phyloP scores from a whole-genome alignment of 1,139 yeast genomes.

The Blastobotrys capitulatus region DNA sequence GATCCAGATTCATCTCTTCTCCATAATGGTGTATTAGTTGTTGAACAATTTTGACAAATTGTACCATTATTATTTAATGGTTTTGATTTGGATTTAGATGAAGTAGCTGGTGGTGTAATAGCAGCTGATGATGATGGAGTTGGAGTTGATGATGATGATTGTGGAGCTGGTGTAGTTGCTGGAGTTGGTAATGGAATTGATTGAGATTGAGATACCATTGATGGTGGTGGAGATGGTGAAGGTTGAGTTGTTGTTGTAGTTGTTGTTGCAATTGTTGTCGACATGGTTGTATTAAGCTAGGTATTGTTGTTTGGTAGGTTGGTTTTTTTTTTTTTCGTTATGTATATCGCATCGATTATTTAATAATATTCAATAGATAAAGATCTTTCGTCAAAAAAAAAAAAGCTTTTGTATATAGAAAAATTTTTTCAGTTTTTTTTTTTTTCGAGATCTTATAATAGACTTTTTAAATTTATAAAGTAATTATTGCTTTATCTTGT shows the following conservation, averaged over 20 bases:
- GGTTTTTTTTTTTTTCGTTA: too few species aligned
- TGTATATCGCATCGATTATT: too few species aligned
- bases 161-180: neutral
- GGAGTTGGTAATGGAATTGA: neutral
- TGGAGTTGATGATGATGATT: neutral
- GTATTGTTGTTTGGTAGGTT: too few species aligned
- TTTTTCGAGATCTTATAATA: too few species aligned
- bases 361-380: too few species aligned
- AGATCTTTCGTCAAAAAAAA: too few species aligned
- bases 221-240: neutral
- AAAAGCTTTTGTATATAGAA: too few species aligned
- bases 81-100: neutral
- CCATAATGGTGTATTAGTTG: slow-evolving; percentile 94
- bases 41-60: slow-evolving; percentile 80
- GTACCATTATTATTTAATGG: neutral
- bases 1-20: slow-evolving; percentile 91
- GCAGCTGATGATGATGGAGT: neutral
- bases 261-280: slow-evolving; percentile 6
- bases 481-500: too few species aligned
- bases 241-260: slow-evolving; percentile 1
- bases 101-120: neutral
- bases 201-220: neutral
- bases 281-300: neutral
- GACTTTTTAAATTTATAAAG: too few species aligned
- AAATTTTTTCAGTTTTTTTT: too few species aligned